phyloP scores from a whole-genome alignment of 371 early-diverging fungal genomes.

The Mortierella sp. region DNA sequence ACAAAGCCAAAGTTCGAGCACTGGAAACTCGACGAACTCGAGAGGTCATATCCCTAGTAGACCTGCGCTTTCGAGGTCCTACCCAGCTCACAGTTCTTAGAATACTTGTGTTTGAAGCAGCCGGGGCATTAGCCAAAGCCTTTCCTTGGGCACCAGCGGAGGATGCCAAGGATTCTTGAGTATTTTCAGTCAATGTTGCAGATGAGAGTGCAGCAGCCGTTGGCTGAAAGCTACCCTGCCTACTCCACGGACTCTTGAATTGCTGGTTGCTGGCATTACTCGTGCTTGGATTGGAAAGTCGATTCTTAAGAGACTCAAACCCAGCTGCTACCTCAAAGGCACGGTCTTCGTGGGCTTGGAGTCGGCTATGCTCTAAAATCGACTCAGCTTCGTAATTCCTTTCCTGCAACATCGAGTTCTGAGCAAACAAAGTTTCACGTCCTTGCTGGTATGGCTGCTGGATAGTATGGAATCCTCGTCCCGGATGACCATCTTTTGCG shows the following conservation, averaged over 20 bases:
- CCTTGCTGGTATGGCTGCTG: neutral
- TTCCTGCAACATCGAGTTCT: neutral
- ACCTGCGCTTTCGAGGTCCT: slow-evolving; percentile 29
- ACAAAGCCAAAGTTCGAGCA: slow-evolving; percentile 5
- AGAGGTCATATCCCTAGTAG: slow-evolving; percentile 9
- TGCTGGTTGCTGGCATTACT: slow-evolving; percentile 1
- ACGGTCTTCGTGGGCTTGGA: slow-evolving; percentile 37
- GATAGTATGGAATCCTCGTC: neutral
- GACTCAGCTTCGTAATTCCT: neutral
- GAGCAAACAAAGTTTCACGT: neutral
- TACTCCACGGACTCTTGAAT: slow-evolving; percentile 20
- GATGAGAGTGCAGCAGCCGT: slow-evolving; percentile 16
- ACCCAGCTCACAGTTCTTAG: slow-evolving; percentile 21
- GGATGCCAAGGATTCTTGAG: neutral
- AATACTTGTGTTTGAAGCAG: neutral
- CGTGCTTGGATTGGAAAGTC: slow-evolving; percentile 13
- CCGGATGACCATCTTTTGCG: slow-evolving; percentile 13
- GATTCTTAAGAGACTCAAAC: slow-evolving; percentile 35
- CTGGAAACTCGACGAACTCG: slow-evolving; percentile 24
- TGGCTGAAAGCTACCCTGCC: slow-evolving; percentile 14
- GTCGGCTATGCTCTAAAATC: neutral
- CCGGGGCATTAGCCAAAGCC: neutral
- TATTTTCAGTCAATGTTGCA: neutral
- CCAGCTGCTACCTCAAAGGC: slow-evolving; percentile 43
- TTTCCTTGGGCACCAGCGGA: neutral